Evolutionary conservation across 331 rosid species (phyloP).

Genomic region (Erythrophleum ivorense): DNA sequence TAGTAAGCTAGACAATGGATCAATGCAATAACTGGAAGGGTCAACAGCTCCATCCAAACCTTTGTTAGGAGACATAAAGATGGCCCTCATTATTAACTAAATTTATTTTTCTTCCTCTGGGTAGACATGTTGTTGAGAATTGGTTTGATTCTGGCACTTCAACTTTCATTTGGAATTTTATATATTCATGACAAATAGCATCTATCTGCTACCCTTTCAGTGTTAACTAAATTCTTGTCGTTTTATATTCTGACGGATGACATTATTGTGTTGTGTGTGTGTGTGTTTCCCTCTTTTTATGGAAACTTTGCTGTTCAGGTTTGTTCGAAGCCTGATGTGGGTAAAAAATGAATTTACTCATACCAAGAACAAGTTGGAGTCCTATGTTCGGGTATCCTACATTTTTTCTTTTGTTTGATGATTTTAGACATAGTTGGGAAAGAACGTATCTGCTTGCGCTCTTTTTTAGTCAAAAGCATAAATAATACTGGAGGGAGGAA

Average conservation of each 20-base stretch:
- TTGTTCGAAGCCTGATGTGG: slow-evolving; percentile 45
- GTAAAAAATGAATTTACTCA: slow-evolving; percentile 45
- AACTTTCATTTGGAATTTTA: background rate
- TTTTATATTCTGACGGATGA: background rate
- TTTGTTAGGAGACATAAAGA: background rate
- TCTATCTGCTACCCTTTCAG: slow-evolving; percentile 9
- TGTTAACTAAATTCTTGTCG: background rate
- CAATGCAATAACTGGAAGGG: background rate
- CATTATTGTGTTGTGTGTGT: background rate
- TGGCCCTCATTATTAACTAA: background rate
- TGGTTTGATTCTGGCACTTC: background rate
- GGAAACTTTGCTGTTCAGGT: slow-evolving; percentile 45
- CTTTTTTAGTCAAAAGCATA: background rate
- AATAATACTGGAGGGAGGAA: background rate
- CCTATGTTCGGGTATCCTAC: slow-evolving; percentile 50
- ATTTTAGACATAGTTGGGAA: background rate
- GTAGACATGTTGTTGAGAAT: background rate
- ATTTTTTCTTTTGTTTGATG: slow-evolving; percentile 14
- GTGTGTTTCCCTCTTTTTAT: background rate
- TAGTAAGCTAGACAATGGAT: background rate
- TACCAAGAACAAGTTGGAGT: slow-evolving; percentile 53
- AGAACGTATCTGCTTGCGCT: slow-evolving; percentile 16
- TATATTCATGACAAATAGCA: background rate
- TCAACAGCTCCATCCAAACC: background rate
- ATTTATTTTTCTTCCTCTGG: background rate